phyloP scores from a whole-genome alignment of 352 stramenopile genomes.

The Phytopythium kandeliae region DNA sequence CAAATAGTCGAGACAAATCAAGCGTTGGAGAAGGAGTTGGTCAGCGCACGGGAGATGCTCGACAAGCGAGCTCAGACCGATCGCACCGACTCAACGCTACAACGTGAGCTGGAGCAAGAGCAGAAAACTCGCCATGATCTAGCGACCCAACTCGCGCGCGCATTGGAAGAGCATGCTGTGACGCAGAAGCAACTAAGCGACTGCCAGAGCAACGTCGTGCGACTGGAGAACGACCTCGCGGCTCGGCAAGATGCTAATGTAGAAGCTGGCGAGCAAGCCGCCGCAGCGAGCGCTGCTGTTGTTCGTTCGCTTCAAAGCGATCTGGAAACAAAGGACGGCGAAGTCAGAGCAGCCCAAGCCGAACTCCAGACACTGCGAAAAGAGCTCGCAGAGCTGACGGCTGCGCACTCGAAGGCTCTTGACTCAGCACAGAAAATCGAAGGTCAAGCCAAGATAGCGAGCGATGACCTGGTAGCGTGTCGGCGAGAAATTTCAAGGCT shows the following conservation, averaged over 20 bases:
- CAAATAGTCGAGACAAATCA: conserved; percentile 18
- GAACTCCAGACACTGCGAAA: conserved; percentile 15
- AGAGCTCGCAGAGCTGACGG: conserved; percentile 16
- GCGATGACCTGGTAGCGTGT: conserved; percentile 3
- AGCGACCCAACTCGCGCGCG: conserved; percentile 17
- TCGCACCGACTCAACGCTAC: conserved; percentile 10
- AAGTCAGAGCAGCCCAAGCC: conserved; percentile 14
- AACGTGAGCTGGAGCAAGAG: conserved; percentile 8
- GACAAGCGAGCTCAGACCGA: conserved; percentile 12
- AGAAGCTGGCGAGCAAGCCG: conserved; percentile 17
- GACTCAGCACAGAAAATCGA: background rate
- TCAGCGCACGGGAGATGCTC: conserved; percentile 11
- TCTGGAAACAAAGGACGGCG: conserved; percentile 17
- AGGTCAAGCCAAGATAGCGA: background rate
- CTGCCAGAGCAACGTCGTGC: conserved; percentile 15
- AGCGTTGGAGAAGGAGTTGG: conserved; percentile 29
- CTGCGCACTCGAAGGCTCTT: background rate
- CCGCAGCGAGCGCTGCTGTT: conserved; percentile 12
- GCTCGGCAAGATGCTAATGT: conserved; percentile 15
- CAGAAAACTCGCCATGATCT: conserved; percentile 11
- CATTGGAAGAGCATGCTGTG: conserved; percentile 14
- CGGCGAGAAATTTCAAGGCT: conserved; percentile 13
- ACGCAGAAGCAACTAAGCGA: conserved; percentile 24
- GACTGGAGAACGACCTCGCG: conserved; percentile 28
- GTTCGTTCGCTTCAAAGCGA: conserved; percentile 15